A percentile compares a stretch with the other conserved stretches of the same genome.
phyloP scores from a whole-genome alignment of 495 filamentous ascomycete genomes.

The Pseudomonodictys pantanalensis region DNA sequence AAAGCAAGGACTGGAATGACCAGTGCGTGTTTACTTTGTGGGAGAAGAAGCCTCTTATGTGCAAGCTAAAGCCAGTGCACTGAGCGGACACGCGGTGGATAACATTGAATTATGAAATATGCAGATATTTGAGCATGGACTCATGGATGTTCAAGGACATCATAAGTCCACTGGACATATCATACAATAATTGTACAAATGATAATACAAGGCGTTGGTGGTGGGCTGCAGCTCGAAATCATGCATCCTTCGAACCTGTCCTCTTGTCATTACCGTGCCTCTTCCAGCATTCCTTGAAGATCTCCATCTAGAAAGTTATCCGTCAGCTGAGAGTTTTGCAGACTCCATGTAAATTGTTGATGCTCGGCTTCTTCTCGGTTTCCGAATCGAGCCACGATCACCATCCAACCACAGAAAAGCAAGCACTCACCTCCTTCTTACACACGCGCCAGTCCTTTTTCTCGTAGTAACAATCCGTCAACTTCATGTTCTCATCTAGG shows the following conservation, averaged over 20 bases:
- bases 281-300: conserved; percentile 91
- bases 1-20: conserved; percentile 36
- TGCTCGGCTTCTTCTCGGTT: conserved; percentile 23
- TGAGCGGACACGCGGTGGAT: neutral
- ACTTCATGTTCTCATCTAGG: conserved; percentile 77
- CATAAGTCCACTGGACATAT: too few relatives aligned
- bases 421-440: conserved; percentile 72
- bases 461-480: conserved; percentile 94
- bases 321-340: too few relatives aligned
- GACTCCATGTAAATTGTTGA: neutral
- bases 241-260: conserved; percentile 68
- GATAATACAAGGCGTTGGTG: neutral
- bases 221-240: conserved; percentile 11
- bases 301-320: conserved; percentile 70
- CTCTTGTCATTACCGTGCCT: conserved; percentile 80
- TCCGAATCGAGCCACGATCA: conserved; percentile 1
- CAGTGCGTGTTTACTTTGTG: conserved; percentile 41
- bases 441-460: conserved; percentile 96
- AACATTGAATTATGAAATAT: neutral
- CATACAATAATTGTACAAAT: neutral
- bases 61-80: conserved; percentile 11
- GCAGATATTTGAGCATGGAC: neutral
- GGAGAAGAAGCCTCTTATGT: conserved; percentile 45
- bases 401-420: neutral
- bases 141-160: too few relatives aligned